phyloP scores from a whole-genome alignment of 257 asterid species.

The Solanum gandarillasii region DNA sequence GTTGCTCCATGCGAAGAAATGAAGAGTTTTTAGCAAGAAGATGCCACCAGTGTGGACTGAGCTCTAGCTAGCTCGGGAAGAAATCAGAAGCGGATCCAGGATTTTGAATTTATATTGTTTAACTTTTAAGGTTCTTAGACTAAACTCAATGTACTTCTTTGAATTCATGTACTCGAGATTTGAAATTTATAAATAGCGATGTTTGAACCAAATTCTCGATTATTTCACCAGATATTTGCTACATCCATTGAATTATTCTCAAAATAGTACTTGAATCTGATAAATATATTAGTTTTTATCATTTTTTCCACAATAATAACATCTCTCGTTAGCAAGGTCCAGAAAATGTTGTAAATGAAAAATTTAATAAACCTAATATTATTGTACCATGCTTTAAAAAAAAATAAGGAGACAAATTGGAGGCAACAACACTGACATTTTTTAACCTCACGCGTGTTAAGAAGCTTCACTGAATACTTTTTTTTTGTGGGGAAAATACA shows the following conservation, averaged over 20 bases:
- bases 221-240: background rate
- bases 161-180: background rate
- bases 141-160: background rate
- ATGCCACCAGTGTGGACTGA: background rate
- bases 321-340: background rate
- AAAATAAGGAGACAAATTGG: background rate
- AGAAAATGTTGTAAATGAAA: background rate
- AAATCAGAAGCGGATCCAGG: background rate
- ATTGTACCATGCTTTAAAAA: background rate
- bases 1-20: background rate
- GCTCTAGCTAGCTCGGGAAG: background rate
- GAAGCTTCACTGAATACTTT: background rate
- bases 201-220: background rate
- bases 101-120: background rate
- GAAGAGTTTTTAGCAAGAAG: background rate
- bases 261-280: constrained; percentile 1
- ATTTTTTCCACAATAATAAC: background rate
- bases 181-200: background rate
- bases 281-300: background rate
- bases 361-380: background rate
- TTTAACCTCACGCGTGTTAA: background rate
- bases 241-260: background rate
- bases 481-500: background rate
- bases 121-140: background rate
- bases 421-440: background rate